Evolutionary conservation across 768 basidiomycete genomes (phyloP).

Genomic region (Cystofilobasidium bisporidii): DNA sequence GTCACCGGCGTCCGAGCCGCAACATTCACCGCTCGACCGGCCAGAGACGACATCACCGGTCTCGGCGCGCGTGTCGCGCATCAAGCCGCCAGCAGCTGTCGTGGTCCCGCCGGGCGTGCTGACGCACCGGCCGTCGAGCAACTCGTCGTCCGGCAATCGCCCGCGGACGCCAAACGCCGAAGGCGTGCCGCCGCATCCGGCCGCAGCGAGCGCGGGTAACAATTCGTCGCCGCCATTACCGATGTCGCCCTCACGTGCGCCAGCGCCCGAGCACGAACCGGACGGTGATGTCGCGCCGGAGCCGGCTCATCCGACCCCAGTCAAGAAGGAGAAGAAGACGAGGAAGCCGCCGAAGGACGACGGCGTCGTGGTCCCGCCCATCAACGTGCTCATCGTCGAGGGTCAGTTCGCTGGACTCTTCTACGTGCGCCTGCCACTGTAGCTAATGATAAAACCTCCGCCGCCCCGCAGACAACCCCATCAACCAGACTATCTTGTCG

Average conservation of each 20-base stretch:
- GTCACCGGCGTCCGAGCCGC: slow-evolving; percentile 4
- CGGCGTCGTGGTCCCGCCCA: slow-evolving; percentile 75
- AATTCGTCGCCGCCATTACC: background rate
- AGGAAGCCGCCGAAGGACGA: slow-evolving; percentile 50
- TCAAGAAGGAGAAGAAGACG: slow-evolving; percentile 26
- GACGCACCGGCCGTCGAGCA: slow-evolving; percentile 13
- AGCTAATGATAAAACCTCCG: too few relatives aligned
- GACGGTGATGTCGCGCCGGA: background rate
- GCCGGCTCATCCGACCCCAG: background rate
- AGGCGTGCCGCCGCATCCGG: background rate
- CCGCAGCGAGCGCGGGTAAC: background rate
- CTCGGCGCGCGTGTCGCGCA: background rate
- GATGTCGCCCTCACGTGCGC: background rate
- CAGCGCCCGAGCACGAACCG: background rate
- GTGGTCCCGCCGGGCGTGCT: slow-evolving; percentile 12
- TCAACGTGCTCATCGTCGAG: slow-evolving; percentile 95
- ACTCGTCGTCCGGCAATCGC: background rate
- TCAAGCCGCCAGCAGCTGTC: background rate
- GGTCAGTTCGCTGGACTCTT: too few relatives aligned
- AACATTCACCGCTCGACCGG: slow-evolving; percentile 21
- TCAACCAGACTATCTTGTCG: slow-evolving; percentile 95
- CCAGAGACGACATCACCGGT: background rate
- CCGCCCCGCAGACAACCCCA: slow-evolving; percentile 72
- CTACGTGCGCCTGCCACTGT: too few relatives aligned
- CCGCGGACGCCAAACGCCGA: slow-evolving; percentile 9